Evolutionary conservation across 108 stramenopile species (phyloP).

Genomic region (Mayamaea pseudoterrestris): DNA sequence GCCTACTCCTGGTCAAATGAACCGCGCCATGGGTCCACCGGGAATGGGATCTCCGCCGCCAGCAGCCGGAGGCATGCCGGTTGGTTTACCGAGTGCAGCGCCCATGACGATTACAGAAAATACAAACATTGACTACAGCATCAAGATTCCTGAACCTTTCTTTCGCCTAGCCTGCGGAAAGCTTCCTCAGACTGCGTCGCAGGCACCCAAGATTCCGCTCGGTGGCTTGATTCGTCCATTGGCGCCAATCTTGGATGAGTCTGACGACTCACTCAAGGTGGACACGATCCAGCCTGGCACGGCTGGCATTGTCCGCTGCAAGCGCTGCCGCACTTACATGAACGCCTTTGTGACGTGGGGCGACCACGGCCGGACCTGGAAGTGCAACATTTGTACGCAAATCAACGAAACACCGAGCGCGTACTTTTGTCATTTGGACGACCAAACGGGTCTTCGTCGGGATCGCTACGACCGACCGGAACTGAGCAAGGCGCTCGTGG

Average conservation of each 20-base stretch:
- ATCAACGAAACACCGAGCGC: conserved; percentile 83
- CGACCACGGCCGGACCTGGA: conserved; percentile 92
- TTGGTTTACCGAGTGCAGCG: conserved; percentile 2
- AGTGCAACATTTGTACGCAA: conserved; percentile 95
- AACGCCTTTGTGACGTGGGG: conserved; percentile 97
- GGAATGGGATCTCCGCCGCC: not conserved
- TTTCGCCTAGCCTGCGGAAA: conserved; percentile 36
- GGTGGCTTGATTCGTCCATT: conserved; percentile 73
- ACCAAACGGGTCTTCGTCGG: conserved; percentile 70
- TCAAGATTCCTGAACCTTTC: conserved; percentile 48
- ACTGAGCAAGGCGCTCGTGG: conserved; percentile 75
- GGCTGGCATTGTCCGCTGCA: conserved; percentile 94
- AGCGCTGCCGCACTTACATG: conserved; percentile 96
- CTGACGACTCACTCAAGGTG: conserved; percentile 57
- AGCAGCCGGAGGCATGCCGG: conserved; percentile 11
- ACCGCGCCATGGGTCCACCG: not conserved
- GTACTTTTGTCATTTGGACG: conserved; percentile 95
- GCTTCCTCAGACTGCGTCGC: conserved; percentile 40
- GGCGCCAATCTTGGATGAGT: conserved; percentile 36
- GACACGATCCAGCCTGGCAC: conserved; percentile 88
- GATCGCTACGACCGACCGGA: conserved; percentile 89
- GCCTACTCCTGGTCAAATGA: not conserved
- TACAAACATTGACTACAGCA: conserved; percentile 59
- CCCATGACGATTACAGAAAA: conserved; percentile 23
- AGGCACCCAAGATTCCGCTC: conserved; percentile 65